Evolutionary conservation across 306 rosid genomes (phyloP).

Genomic region (Vigna trinervia): DNA sequence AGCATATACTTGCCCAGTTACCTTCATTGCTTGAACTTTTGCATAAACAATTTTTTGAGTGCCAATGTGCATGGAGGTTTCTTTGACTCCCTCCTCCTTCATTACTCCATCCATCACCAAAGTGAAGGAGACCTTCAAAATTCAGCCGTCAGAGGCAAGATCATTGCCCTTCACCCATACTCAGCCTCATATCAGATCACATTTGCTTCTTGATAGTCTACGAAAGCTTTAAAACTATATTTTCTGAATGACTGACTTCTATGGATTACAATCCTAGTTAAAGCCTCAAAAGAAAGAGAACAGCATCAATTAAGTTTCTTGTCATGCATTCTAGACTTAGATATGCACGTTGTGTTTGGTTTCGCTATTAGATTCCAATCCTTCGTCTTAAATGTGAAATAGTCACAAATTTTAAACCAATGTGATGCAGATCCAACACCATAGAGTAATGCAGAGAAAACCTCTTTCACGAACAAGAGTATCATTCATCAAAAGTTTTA

Average conservation of each 20-base stretch:
- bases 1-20: neutral
- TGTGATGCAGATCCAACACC: neutral
- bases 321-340: slow-evolving; percentile 4
- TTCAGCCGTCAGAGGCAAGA: neutral
- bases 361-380: too few species aligned
- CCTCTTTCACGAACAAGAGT: neutral
- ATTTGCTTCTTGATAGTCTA: slow-evolving; percentile 9
- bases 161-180: neutral
- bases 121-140: neutral
- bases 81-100: neutral
- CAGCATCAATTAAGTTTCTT: slow-evolving; percentile 8
- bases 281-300: slow-evolving; percentile 12
- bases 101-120: neutral
- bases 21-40: neutral
- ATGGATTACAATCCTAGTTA: slow-evolving; percentile 23
- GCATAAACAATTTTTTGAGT: neutral
- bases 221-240: slow-evolving; percentile 3
- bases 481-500: neutral
- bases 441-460: neutral
- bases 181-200: neutral
- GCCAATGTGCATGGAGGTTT: neutral
- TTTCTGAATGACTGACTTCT: slow-evolving; percentile 6
- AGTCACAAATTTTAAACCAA: neutral
- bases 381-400: neutral
- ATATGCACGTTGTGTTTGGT: neutral